phyloP scores from a whole-genome alignment of 2,329 filamentous ascomycete species.

The Apiospora kogelbergensis region DNA sequence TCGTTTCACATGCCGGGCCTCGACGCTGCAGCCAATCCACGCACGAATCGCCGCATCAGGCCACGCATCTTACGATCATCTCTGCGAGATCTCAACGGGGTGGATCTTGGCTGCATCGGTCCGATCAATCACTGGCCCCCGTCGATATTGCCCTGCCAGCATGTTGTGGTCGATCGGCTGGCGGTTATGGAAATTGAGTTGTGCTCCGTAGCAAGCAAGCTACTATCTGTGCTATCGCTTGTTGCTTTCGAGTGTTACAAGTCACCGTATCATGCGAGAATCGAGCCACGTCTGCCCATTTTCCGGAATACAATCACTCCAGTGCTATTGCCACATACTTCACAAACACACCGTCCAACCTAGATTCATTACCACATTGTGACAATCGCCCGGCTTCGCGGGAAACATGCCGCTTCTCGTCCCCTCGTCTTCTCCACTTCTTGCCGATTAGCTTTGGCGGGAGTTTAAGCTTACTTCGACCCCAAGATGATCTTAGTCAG shows the following conservation, averaged over 20 bases:
- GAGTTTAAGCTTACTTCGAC: slow-evolving; percentile 4
- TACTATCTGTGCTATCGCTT: background rate
- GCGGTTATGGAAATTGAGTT: background rate
- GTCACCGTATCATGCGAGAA: background rate
- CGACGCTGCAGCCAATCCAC: background rate
- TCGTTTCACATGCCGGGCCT: background rate
- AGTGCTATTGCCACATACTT: background rate
- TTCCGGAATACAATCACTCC: background rate
- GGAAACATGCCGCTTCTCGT: too few relatives aligned
- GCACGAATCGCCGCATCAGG: background rate
- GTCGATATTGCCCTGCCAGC: background rate
- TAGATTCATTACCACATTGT: background rate
- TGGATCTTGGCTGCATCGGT: background rate
- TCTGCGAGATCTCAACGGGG: background rate
- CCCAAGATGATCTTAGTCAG: background rate
- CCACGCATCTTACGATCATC: slow-evolving; percentile 1
- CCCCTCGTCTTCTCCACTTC: background rate
- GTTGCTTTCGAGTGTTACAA: background rate
- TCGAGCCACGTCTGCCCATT: background rate
- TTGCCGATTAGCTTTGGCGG: slow-evolving; percentile 1
- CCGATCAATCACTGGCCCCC: background rate
- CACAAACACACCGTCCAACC: background rate
- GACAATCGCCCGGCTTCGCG: background rate
- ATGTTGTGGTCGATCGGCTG: background rate
- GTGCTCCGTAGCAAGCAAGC: too few relatives aligned